phyloP scores from a whole-genome alignment of 331 rosid species.

The Malus hybrid region DNA sequence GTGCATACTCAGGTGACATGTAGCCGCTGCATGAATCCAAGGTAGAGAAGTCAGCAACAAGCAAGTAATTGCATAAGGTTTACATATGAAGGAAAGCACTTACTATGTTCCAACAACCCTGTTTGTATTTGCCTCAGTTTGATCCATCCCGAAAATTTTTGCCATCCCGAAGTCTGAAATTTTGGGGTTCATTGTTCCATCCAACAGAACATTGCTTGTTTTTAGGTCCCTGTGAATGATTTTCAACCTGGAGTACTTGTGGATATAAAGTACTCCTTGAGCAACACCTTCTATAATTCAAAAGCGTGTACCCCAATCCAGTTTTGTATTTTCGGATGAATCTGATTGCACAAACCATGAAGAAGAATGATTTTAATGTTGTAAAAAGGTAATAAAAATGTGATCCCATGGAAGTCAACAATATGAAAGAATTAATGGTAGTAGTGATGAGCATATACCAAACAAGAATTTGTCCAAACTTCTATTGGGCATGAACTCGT shows the following conservation, averaged over 20 bases:
- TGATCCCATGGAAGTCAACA: not conserved
- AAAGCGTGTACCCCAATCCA: not conserved
- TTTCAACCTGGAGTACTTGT: not conserved
- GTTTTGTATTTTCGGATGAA: not conserved
- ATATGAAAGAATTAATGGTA: not conserved
- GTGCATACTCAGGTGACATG: constrained; percentile 1
- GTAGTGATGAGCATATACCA: not conserved
- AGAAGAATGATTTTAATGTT: no score
- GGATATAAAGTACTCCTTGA: not conserved
- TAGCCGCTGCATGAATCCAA: not conserved
- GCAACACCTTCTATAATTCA: not conserved
- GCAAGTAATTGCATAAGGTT: no score
- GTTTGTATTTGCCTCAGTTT: no score
- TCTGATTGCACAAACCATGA: not conserved
- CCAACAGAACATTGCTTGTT: no score
- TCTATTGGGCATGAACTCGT: constrained; percentile 13
- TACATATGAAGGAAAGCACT: no score
- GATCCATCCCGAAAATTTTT: no score
- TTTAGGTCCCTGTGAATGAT: no score
- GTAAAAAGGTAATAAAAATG: no score
- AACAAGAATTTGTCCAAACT: constrained; percentile 16
- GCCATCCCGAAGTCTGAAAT: no score
- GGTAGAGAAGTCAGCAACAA: no score
- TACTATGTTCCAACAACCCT: no score
- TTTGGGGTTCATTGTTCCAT: no score